Evolutionary conservation across 148 eudicot genomes (phyloP).

Genomic region (Salicornia ramosissima): DNA sequence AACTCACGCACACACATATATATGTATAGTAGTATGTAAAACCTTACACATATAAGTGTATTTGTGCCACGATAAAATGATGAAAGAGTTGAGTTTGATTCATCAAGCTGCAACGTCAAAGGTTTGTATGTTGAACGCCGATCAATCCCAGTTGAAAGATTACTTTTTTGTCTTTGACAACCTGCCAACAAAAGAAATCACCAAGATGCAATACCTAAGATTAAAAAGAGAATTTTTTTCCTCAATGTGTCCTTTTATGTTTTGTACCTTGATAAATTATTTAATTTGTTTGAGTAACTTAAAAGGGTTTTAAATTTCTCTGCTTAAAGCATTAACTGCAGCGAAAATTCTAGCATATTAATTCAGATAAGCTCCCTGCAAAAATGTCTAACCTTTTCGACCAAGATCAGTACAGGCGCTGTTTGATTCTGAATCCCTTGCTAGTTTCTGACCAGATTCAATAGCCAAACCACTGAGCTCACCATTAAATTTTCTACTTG

Average conservation of each 20-base stretch:
- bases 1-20: too few species aligned
- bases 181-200: conserved; percentile 28
- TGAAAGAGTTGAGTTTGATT: conserved; percentile 15
- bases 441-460: conserved; percentile 19
- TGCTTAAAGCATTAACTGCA: background rate
- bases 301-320: background rate
- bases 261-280: too few species aligned
- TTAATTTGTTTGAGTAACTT: background rate
- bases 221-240: background rate
- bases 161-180: conserved; percentile 23
- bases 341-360: background rate
- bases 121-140: conserved; percentile 41
- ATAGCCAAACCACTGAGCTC: conserved; percentile 28
- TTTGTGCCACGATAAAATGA: conserved; percentile 18
- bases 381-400: conserved; percentile 18
- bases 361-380: background rate
- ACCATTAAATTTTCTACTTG: conserved; percentile 36
- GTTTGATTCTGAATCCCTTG: conserved; percentile 26
- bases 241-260: too few species aligned
- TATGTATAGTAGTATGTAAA: background rate
- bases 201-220: background rate
- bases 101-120: conserved; percentile 21
- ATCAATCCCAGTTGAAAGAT: conserved; percentile 18
- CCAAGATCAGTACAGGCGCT: conserved; percentile 14
- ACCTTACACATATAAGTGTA: conserved; percentile 34